phyloP scores from a whole-genome alignment of 1,284 basidiomycete genomes.

The Xerocomus nothofagi region DNA sequence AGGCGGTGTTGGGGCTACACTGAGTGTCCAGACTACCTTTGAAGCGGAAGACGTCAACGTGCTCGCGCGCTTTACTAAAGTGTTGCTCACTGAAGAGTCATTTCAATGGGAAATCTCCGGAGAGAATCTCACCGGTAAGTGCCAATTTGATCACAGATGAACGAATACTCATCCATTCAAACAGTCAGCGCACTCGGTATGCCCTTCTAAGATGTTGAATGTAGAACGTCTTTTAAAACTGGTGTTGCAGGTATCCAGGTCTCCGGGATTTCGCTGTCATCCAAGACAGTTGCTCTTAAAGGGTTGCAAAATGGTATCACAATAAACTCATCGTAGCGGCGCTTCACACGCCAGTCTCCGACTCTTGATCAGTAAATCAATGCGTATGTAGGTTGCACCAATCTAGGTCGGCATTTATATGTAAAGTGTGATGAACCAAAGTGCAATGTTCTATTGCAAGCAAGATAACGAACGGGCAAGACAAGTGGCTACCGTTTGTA shows the following conservation, averaged over 20 bases:
- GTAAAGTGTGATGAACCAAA: no score
- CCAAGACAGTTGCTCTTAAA: constrained; percentile 66
- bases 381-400: no score
- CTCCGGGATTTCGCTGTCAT: constrained; percentile 51
- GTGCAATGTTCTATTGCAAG: no score
- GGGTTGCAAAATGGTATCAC: constrained; percentile 67
- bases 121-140: constrained; percentile 60
- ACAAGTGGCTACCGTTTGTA: no score
- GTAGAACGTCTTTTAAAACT: neutral
- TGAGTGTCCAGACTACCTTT: constrained; percentile 60
- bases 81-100: constrained; percentile 62
- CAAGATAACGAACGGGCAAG: no score
- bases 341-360: no score
- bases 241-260: constrained; percentile 52
- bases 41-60: constrained; percentile 59
- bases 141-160: neutral
- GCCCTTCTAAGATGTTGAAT: constrained; percentile 10
- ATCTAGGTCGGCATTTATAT: no score
- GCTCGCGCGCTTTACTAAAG: constrained; percentile 68
- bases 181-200: constrained; percentile 56
- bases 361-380: no score
- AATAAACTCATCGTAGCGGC: constrained; percentile 68
- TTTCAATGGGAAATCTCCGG: constrained; percentile 77
- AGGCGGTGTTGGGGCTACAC: constrained; percentile 63
- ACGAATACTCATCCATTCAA: constrained; percentile 7